Base-by-base conservation (phyloP, 208 protist genomes). In the Acanthamoeba castellanii region DNA sequence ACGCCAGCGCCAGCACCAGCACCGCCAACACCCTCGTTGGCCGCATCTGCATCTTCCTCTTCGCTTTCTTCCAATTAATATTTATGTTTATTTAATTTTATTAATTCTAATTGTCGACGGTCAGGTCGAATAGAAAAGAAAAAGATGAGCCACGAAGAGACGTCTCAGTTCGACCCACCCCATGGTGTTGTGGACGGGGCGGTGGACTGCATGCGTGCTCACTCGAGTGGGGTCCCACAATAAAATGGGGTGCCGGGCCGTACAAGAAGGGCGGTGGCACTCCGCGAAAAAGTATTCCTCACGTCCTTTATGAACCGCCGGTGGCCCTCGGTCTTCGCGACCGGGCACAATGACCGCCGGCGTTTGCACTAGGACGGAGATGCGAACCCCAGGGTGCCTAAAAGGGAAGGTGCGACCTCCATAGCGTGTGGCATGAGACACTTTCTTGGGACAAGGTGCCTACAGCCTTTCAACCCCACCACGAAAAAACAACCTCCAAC, bases 391-490 rank as follows among this genome's bases (percentile, higher is more conserved):
- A 66, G 20, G 66, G 25, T 72, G 30, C 66, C 66, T 72, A 16
- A 14, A 72, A 72, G 66, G 66, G 66, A 72, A 72, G 66, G 66
- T 72, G 66, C 34, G 66, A 30, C n/a, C 66, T 72, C 66, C 66
- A 72, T 37, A 30, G 25, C 66, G 66, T 30, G 66, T 37, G 66
- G 66, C 14, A 72, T 72, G 66, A 72, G 30, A 5, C 66, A 72
- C 66, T 72, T 72, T 72, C 66, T 72, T 72, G 66, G 66, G 66
- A 72, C 66, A 72, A 30, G 66, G 66, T 72, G 66, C 66, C 66
- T 72, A 72, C 66, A 72, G 55, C 55, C 20, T 30, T 22, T 68
- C 25, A 14, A 68, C 22, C n/a, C n/a, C n/a, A n/a, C 61, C 14
- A 68, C 61, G 20, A 59, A 59, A 59, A 59, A 59, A 25, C 55